Evolutionary conservation across 148 eudicot genomes (phyloP).

Genomic region (Agrostemma githago): DNA sequence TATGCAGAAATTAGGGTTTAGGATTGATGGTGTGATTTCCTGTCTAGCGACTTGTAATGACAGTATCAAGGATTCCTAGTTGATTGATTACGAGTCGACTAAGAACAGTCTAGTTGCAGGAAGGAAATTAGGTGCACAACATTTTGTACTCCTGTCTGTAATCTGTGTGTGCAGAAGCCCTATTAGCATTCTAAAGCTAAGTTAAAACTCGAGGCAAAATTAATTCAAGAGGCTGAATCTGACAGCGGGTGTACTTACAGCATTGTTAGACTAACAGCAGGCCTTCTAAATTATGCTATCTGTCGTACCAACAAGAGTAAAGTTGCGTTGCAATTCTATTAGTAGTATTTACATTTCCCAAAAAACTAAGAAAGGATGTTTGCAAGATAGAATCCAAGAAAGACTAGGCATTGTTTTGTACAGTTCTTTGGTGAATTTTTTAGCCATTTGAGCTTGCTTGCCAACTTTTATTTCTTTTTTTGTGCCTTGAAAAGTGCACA

Average conservation of each 20-base stretch:
- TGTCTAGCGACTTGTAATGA: conserved; percentile 88
- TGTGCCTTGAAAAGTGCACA: too few species aligned
- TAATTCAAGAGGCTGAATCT: conserved; percentile 54
- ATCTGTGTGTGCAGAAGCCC: conserved; percentile 93
- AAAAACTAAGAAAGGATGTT: too few species aligned
- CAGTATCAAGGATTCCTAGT: conserved; percentile 82
- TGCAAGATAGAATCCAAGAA: too few species aligned
- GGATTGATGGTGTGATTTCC: conserved; percentile 85
- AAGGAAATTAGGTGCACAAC: conserved; percentile 62
- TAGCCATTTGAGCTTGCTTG: too few species aligned
- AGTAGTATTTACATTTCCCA: too few species aligned
- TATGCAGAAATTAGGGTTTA: conserved; percentile 46
- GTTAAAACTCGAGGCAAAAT: conserved; percentile 80
- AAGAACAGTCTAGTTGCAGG: conserved; percentile 78
- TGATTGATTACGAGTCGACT: conserved; percentile 85
- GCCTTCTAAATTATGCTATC: too few species aligned
- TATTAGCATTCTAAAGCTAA: conserved; percentile 90
- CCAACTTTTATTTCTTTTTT: too few species aligned
- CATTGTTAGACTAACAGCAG: conserved; percentile 90
- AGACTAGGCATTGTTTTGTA: too few species aligned
- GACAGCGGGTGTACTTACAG: conserved; percentile 61
- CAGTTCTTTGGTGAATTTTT: too few species aligned
- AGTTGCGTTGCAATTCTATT: too few species aligned
- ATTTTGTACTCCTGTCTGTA: conserved; percentile 84
- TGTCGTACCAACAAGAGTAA: too few species aligned